Evolutionary conservation across 805 yeast genomes (phyloP), one percentile per base, ranked within the genome.

Genomic region (Lipomyces spencermartinsiae): DNA sequence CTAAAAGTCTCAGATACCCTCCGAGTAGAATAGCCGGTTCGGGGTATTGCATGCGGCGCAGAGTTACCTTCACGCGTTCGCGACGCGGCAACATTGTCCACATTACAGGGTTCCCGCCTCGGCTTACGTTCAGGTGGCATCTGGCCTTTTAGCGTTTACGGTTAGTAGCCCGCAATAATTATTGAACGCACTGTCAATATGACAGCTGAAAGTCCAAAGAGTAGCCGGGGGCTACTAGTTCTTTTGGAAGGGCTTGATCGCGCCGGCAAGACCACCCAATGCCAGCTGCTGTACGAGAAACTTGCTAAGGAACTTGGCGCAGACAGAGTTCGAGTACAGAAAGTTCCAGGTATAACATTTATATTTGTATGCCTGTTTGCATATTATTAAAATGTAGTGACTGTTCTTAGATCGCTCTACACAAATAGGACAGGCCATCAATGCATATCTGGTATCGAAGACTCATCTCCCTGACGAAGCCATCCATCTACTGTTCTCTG

Each of bases 241-340:
- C 84, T 92, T 0, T 83, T 95, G 1, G 99, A 95, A 78, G 99
- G 99, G 0, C 85, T 95, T 0, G 99, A 95, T 75, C 81, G 99
- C 61, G 89, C 98, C 0, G 99, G 99, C 0, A 95, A 95, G 75
- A 86, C 97, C 2, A 93, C 98, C 0, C 99, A 95, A 76, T 84
- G 89, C 6, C 75, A 78, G 2, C 71, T 75, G 2, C 73, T 90
- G 9, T 73, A 80, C 0, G 74, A 79, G 0, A 73, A 72, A 4
- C 69, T 81, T 10, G 25, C 61, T 12, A 62, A 39, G 16, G 34
- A 62, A 16, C 68, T 74, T 2, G 59, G 69, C 0, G 77, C 78
- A 1, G 81, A 82, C 1, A 75, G 79, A 4, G 83, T 83, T 2
- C 81, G 81, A 64, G 78, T 90, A 46, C 74, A 90, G 69, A 93